Conservation (phyloP, 176 grass and related monocot species). For the Oryza glaberrima region DNA sequence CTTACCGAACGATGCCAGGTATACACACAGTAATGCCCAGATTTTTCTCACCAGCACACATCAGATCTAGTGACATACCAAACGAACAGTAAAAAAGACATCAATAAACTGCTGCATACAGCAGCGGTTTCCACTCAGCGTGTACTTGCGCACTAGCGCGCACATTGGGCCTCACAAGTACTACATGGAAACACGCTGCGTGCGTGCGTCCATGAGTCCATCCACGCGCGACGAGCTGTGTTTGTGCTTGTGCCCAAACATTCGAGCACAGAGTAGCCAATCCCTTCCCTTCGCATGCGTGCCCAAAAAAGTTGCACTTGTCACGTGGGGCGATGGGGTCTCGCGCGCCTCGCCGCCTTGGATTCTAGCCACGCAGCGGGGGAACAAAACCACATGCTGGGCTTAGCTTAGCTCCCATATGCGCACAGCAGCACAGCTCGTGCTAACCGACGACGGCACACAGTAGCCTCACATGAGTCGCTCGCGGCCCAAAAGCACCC, state of each 20-base stretch:
- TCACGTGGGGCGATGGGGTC: slow-evolving; percentile 37
- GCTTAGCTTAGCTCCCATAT: slow-evolving; percentile 1
- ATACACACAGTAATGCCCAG: no score
- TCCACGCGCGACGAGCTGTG: no score
- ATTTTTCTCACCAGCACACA: no score
- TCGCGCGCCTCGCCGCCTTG: background rate
- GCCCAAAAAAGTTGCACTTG: background rate
- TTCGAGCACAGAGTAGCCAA: background rate
- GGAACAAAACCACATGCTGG: slow-evolving; percentile 42
- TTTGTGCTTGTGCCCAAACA: background rate
- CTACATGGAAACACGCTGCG: background rate
- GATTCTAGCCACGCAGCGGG: slow-evolving; percentile 8
- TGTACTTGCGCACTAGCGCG: background rate
- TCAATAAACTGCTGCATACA: no score
- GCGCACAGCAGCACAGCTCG: background rate
- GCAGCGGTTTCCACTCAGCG: no score
- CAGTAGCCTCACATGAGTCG: background rate
- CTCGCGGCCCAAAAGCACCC: background rate
- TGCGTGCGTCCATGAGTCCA: no score
- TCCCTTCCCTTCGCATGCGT: no score
- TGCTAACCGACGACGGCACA: background rate
- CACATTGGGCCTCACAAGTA: background rate
- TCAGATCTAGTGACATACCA: no score
- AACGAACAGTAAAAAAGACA: no score
- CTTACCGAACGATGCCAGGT: background rate